Conservation (phyloP, 163 green algal species). For the Scenedesmus sp. region DNA sequence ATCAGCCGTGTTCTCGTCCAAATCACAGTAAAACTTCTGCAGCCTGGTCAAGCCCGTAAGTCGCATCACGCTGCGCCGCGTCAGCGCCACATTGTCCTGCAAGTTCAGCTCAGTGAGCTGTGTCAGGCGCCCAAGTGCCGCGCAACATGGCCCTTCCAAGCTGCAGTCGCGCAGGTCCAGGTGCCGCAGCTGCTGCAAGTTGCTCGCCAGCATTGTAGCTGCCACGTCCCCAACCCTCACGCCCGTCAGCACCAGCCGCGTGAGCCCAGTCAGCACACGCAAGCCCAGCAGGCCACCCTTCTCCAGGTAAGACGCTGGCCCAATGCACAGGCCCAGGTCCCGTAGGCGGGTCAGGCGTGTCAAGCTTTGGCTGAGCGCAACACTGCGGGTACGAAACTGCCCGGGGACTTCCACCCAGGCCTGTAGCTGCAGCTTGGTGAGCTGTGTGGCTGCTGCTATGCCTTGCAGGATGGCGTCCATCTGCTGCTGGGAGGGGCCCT, state of each 20-base stretch:
- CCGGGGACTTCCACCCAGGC: too few relatives aligned
- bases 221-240: neutral
- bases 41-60: neutral
- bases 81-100: neutral
- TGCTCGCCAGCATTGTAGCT: neutral
- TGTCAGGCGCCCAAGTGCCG: neutral
- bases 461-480: neutral
- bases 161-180: neutral
- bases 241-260: neutral
- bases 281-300: neutral
- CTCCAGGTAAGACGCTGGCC: neutral
- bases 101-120: neutral
- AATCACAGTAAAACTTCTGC: neutral
- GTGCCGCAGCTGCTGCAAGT: neutral
- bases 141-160: neutral
- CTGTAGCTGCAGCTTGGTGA: neutral
- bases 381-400: too few relatives aligned
- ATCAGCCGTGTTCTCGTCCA: neutral
- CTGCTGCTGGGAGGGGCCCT: neutral
- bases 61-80: neutral
- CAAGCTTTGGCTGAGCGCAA: too few relatives aligned
- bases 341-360: too few relatives aligned
- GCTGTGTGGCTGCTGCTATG: too few relatives aligned
- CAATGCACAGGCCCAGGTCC: neutral
- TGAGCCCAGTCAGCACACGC: neutral